phyloP scores from a whole-genome alignment of 176 grass and related monocot genomes.

The Raddia distichophylla region DNA sequence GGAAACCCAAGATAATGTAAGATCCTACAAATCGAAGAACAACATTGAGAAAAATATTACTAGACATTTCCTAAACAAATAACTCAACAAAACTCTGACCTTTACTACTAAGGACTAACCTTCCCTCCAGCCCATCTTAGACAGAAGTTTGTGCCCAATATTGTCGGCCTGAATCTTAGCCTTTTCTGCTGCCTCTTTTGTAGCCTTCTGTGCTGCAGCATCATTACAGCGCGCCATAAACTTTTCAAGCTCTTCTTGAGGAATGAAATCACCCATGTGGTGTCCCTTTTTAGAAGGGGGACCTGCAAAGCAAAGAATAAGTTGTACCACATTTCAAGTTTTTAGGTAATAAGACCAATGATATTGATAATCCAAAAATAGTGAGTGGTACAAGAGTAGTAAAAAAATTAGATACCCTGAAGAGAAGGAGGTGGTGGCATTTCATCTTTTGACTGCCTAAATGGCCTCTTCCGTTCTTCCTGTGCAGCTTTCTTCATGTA shows the following conservation, averaged over 20 bases:
- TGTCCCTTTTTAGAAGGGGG: slow-evolving; percentile 80
- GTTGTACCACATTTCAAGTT: not conserved
- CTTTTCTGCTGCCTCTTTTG: slow-evolving; percentile 81
- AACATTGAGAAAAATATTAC: not conserved
- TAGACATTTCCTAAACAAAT: not conserved
- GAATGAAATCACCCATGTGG: slow-evolving; percentile 99
- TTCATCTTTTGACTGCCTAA: slow-evolving; percentile 81
- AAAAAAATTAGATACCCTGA: slow-evolving; percentile 54
- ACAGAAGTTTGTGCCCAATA: slow-evolving; percentile 96
- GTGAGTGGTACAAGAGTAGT: not conserved
- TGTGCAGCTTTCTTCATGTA: slow-evolving; percentile 93
- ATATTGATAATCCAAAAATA: not conserved
- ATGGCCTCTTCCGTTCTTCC: slow-evolving; percentile 80
- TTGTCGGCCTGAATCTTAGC: slow-evolving; percentile 99
- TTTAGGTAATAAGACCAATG: not conserved
- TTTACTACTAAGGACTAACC: slow-evolving; percentile 49
- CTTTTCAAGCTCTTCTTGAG: slow-evolving; percentile 88
- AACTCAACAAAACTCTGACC: not conserved
- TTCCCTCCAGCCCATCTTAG: slow-evolving; percentile 99
- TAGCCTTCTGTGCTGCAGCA: slow-evolving; percentile 65
- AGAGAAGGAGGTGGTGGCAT: slow-evolving; percentile 97
- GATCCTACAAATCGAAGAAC: not conserved
- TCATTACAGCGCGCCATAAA: slow-evolving; percentile 87
- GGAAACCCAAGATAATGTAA: slow-evolving; percentile 11
- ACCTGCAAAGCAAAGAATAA: slow-evolving; percentile 35